A percentile compares a stretch with the other conserved stretches of the same genome.
These are phyloP conservation scores for Trichoderma cornu-damae DNA, from an alignment of 2,329 filamentous ascomycete species.

Conservation along the genomic window DNA sequence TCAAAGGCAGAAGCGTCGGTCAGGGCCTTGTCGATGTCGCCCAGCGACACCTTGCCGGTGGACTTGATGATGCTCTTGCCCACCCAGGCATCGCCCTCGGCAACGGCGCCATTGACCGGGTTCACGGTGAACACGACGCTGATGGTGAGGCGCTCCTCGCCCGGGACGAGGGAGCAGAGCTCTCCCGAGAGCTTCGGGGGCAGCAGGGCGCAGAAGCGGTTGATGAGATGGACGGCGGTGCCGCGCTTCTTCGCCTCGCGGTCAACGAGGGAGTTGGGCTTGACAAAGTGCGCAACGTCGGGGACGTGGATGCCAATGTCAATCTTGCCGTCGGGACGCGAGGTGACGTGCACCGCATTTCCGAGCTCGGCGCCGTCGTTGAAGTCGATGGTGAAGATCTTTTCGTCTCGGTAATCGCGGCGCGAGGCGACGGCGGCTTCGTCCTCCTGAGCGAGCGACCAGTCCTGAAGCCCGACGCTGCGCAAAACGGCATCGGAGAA, in stretches of 20 bases:
- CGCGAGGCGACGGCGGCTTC: constrained; percentile 67
- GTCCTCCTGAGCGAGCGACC: constrained; percentile 79
- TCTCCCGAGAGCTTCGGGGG: constrained; percentile 80
- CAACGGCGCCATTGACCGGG: constrained; percentile 67
- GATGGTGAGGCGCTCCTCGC: constrained; percentile 84
- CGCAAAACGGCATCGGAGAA: constrained; percentile 95
- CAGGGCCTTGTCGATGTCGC: constrained; percentile 79
- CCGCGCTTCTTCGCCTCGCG: constrained; percentile 97
- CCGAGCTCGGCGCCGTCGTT: constrained; percentile 84
- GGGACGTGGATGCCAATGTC: constrained; percentile 94
- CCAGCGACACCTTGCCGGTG: constrained; percentile 74
- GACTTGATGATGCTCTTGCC: constrained; percentile 94
- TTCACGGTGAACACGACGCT: constrained; percentile 92
- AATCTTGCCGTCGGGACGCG: constrained; percentile 73
- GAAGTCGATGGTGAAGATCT: constrained; percentile 86
- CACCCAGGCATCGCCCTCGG: constrained; percentile 87
- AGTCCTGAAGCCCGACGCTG: constrained; percentile 87
- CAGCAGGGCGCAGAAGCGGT: constrained; percentile 80
- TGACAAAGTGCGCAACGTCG: constrained; percentile 95
- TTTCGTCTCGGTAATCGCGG: constrained; percentile 84
- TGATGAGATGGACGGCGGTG: constrained; percentile 90
- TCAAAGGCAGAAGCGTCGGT: constrained; percentile 57
- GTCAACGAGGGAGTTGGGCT: constrained; percentile 90
- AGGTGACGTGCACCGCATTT: constrained; percentile 88
- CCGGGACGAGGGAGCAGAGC: constrained; percentile 79